Base-by-base conservation (phyloP, 208 protist genomes). In the Phytomonas francai region DNA sequence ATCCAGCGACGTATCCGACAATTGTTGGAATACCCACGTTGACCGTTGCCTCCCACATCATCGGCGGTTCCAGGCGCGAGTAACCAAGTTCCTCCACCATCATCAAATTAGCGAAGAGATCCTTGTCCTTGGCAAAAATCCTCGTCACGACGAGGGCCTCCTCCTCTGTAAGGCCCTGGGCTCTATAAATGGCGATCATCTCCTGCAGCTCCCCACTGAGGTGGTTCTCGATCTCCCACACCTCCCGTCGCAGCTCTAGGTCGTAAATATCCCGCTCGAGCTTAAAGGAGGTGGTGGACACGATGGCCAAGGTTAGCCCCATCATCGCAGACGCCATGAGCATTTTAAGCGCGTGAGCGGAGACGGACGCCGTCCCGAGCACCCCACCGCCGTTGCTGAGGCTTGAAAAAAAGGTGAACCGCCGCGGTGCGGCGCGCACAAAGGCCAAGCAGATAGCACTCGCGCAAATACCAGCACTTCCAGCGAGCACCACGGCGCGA, bases 31-130 rank as follows among this genome's bases (percentile, higher is more conserved):
- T 29, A 0, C 80, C 84, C 6, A 81, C 87, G 71, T 86, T 84
- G 27, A 78, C 67, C 42, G 89, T 16, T 0, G 80, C 79, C 77
- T 95, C 87, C n/a, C 62, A 42, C 30, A 73, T 71, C n/a, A 73
- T 81, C 28, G 85, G 87, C 36, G 87, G 87, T 66, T 87, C 80
- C 28, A 95, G 76, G 1, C 89, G 87, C 2, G 85, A 90, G 73
- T 95, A 95, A 63, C 94, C 95, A 12, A 98, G 88, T 72, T 98
- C 92, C 75, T 98, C 89, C 30, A 97, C 91, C 92, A 97, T 97
- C 92, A 97, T 97, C 32, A 97, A 68, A 59, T 94, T 92, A 19
- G 95, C 91, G 71, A 98, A 98, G 0, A 88, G 65, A 3, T 72
- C 69, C 63, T 83, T 87, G 33, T 97, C 71, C 74, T 92, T 87